Evolutionary conservation across 2,329 filamentous ascomycete species (phyloP).

Genomic region (Penicillium sp.): DNA sequence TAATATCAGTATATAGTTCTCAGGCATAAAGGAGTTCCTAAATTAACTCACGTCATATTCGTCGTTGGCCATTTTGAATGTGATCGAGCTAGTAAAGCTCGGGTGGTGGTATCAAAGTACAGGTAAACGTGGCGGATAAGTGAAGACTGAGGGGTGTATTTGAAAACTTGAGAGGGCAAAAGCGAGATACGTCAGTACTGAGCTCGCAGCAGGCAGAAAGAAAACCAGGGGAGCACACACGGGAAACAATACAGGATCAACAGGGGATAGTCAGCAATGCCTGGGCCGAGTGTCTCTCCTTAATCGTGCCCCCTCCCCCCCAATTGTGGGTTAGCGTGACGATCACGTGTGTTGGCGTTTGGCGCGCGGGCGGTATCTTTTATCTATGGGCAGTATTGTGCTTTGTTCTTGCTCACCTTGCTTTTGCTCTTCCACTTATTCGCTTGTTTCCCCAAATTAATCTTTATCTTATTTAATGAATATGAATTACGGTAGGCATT

Average conservation of each 20-base stretch:
- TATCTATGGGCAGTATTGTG: conserved; percentile 1
- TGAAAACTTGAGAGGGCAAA: background rate
- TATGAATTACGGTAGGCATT: background rate
- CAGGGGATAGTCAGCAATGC: conserved; percentile 21
- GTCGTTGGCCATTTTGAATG: conserved; percentile 85
- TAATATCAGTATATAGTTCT: conserved; percentile 31
- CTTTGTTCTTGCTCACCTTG: background rate
- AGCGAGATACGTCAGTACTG: background rate
- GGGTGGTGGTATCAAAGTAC: conserved; percentile 18
- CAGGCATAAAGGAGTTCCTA: conserved; percentile 2
- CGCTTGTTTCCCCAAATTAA: no score
- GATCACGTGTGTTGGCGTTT: conserved; percentile 18
- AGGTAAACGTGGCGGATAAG: conserved; percentile 7
- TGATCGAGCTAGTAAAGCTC: conserved; percentile 20
- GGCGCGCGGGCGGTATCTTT: conserved; percentile 5
- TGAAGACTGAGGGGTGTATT: background rate
- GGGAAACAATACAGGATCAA: conserved; percentile 15
- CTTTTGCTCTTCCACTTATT: background rate
- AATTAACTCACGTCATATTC: conserved; percentile 88
- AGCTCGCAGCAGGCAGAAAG: background rate
- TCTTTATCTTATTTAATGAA: background rate
- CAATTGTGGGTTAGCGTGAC: conserved; percentile 6
- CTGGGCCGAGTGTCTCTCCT: conserved; percentile 21
- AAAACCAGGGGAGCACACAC: conserved; percentile 2
- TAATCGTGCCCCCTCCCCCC: conserved; percentile 11